Percentiles rank a stretch among this genome's conserved stretches.
Evolutionary conservation across 2,329 filamentous ascomycete species (phyloP).

Genomic region (Cladorrhinum sp.): DNA sequence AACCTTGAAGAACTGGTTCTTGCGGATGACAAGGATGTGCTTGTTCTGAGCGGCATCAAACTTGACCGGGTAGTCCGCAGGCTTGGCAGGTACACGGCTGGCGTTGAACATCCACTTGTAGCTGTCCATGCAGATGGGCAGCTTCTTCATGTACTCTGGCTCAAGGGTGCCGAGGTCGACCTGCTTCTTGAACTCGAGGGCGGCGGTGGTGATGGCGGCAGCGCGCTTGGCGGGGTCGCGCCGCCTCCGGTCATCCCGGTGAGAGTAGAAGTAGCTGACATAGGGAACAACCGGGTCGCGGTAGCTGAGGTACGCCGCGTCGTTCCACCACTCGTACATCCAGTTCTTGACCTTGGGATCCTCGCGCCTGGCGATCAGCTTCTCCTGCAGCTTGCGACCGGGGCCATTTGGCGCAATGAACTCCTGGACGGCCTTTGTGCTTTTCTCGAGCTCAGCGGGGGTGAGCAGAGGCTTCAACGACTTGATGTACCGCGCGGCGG

Average conservation of each 20-base stretch:
- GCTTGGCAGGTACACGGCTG: conserved; percentile 77
- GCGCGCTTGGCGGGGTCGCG: conserved; percentile 89
- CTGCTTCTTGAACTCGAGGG: conserved; percentile 90
- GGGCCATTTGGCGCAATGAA: conserved; percentile 85
- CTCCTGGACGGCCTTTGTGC: conserved; percentile 79
- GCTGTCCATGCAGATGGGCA: conserved; percentile 96
- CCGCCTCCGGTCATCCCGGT: conserved; percentile 85
- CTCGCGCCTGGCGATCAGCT: conserved; percentile 74
- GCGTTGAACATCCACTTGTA: conserved; percentile 99
- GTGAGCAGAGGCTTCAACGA: conserved; percentile 72
- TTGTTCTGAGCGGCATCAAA: conserved; percentile 72
- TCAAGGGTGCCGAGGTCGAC: conserved; percentile 81
- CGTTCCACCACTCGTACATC: conserved; percentile 98
- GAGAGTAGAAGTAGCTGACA: conserved; percentile 99
- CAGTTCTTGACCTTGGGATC: conserved; percentile 86
- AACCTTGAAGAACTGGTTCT: conserved; percentile 98
- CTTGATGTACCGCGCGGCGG: conserved; percentile 75
- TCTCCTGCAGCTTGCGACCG: conserved; percentile 82
- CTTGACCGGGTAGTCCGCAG: conserved; percentile 80
- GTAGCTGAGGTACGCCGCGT: conserved; percentile 87
- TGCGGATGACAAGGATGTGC: conserved; percentile 85
- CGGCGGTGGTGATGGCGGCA: conserved; percentile 80
- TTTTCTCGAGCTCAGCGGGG: conserved; percentile 64
- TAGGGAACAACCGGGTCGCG: conserved; percentile 96
- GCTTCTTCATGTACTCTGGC: conserved; percentile 97